Percentiles rank a stretch among this genome's conserved stretches.
Evolutionary conservation across 805 yeast genomes (phyloP).

Genomic region (Teunomyces aglyptinius): DNA sequence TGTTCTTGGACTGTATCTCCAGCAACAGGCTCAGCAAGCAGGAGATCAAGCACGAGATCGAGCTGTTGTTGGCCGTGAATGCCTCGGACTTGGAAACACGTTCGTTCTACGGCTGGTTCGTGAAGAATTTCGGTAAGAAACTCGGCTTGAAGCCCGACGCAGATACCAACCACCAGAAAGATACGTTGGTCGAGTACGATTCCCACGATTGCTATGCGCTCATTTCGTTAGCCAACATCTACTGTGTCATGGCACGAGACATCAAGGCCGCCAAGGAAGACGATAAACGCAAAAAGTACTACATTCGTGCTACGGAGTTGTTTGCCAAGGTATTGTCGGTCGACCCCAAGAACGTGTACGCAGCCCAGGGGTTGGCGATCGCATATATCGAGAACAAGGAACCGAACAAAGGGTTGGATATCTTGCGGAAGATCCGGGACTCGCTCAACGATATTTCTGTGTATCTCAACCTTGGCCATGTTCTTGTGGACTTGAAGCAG

Average conservation of each 20-base stretch:
- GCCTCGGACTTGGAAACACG: constrained; percentile 76
- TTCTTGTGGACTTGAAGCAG: constrained; percentile 77
- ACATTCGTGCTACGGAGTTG: constrained; percentile 86
- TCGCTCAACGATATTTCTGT: constrained; percentile 82
- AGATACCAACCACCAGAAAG: constrained; percentile 80
- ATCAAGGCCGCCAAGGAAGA: constrained; percentile 47
- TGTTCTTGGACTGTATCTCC: constrained; percentile 58
- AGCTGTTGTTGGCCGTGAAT: constrained; percentile 50
- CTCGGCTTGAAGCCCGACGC: constrained; percentile 48
- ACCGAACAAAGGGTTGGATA: constrained; percentile 73
- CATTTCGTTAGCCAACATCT: constrained; percentile 85
- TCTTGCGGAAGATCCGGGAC: constrained; percentile 85
- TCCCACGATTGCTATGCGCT: constrained; percentile 90
- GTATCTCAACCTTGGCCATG: constrained; percentile 85
- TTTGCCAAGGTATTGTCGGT: constrained; percentile 83
- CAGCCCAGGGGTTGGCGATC: constrained; percentile 97
- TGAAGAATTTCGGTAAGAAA: constrained; percentile 57
- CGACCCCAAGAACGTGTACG: constrained; percentile 85
- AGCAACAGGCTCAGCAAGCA: constrained; percentile 33
- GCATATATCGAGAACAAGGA: constrained; percentile 84
- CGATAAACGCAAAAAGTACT: constrained; percentile 66
- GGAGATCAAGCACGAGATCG: constrained; percentile 53
- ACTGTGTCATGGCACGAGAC: constrained; percentile 79
- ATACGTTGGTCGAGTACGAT: constrained; percentile 75
- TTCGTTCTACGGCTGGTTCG: constrained; percentile 89